These are phyloP conservation scores for Pseudoneurospora amorphoporcata DNA, from an alignment of 495 filamentous ascomycete genomes.

Conservation along the genomic window DNA sequence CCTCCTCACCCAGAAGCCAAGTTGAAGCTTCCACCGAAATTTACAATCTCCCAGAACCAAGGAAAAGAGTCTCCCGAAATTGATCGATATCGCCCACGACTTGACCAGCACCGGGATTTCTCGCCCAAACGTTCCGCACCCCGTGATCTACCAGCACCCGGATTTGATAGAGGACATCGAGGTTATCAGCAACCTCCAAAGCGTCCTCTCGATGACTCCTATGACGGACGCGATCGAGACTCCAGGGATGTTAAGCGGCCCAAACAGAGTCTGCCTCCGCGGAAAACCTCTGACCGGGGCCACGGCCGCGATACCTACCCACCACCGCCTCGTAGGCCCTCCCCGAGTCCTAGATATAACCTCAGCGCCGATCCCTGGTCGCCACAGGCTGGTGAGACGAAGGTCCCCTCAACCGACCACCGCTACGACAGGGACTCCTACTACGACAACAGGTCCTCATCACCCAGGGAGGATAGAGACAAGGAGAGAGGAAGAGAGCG, in stretches of 20 bases:
- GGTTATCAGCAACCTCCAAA: slow-evolving; percentile 5
- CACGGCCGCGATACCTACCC: neutral
- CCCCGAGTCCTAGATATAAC: slow-evolving; percentile 3
- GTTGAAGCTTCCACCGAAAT: slow-evolving; percentile 19
- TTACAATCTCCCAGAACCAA: slow-evolving; percentile 4
- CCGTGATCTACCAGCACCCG: neutral
- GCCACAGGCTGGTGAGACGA: slow-evolving; percentile 16
- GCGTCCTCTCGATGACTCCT: slow-evolving; percentile 9
- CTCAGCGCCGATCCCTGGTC: slow-evolving; percentile 16
- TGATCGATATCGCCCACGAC: neutral
- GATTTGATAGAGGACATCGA: neutral
- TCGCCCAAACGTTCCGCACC: neutral
- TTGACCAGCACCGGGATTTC: neutral
- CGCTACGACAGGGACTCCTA: slow-evolving; percentile 3
- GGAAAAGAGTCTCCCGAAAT: neutral
- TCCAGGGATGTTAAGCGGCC: slow-evolving; percentile 12
- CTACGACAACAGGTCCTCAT: slow-evolving; percentile 1
- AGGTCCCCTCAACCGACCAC: neutral
- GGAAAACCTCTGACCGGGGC: neutral
- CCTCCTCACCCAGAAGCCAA: slow-evolving; percentile 16
- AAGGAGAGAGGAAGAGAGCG: neutral
- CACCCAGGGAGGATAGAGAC: slow-evolving; percentile 10
- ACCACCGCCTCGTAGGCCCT: slow-evolving; percentile 3
- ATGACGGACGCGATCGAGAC: neutral
- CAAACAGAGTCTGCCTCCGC: neutral